Evolutionary conservation across 2,329 filamentous ascomycete species (phyloP).

Genomic region (Aspergillus fumigatiaffinis): DNA sequence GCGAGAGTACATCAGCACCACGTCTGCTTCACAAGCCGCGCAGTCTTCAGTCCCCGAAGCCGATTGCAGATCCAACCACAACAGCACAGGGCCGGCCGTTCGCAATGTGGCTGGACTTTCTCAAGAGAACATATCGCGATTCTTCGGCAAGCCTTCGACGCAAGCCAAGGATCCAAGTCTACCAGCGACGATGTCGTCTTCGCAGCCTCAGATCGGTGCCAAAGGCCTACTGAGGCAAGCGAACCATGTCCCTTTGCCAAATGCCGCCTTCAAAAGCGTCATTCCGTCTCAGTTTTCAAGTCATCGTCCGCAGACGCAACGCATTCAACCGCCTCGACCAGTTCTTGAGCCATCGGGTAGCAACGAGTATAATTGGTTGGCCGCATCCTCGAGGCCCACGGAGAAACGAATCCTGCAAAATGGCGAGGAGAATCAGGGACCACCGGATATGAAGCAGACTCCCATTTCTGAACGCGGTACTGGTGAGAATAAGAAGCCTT

Average conservation of each 20-base stretch:
- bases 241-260: conserved; percentile 1
- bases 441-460: conserved; percentile 5
- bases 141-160: conserved; percentile 40
- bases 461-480: conserved; percentile 13
- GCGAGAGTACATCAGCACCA: conserved; percentile 48
- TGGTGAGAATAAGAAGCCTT: conserved; percentile 24
- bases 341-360: conserved; percentile 28
- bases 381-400: conserved; percentile 19
- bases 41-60: conserved; percentile 18
- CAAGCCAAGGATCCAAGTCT: conserved; percentile 13
- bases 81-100: conserved; percentile 24
- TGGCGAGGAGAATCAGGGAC: conserved; percentile 8
- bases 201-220: conserved; percentile 11
- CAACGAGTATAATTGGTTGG: conserved; percentile 35
- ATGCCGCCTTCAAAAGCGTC: conserved; percentile 8
- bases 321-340: conserved; percentile 29
- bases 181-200: conserved; percentile 10
- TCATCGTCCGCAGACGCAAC: conserved; percentile 31
- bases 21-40: conserved; percentile 18
- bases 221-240: conserved; percentile 4
- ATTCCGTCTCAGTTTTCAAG: conserved; percentile 21
- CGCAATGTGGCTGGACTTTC: conserved; percentile 40
- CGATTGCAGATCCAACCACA: conserved; percentile 26
- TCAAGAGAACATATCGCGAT: conserved; percentile 51
- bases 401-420: conserved; percentile 15